Evolutionary conservation across 228 moss, liverwort and hornwort genomes (phyloP).

Genomic region (Sphagnum fallax): DNA sequence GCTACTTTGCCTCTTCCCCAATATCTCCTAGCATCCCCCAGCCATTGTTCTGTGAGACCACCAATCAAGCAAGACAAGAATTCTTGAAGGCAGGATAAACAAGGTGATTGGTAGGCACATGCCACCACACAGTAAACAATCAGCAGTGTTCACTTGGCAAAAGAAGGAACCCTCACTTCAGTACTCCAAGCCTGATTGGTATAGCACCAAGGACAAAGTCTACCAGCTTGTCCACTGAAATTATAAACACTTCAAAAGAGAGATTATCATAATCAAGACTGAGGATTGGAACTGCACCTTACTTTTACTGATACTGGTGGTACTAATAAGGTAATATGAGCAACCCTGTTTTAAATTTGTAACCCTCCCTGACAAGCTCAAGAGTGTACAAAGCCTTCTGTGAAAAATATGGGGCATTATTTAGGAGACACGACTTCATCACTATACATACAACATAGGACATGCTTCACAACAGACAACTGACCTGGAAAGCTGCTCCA

Average conservation of each 20-base stretch:
- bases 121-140: background rate
- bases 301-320: background rate
- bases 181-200: conserved; percentile 9
- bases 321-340: conserved; percentile 7
- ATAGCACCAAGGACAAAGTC: conserved; percentile 4
- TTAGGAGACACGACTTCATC: conserved; percentile 22
- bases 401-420: conserved; percentile 15
- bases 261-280: conserved; percentile 1
- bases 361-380: background rate
- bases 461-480: conserved; percentile 17
- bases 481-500: conserved; percentile 7
- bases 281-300: conserved; percentile 7
- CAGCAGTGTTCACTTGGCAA: conserved; percentile 4
- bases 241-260: conserved; percentile 8
- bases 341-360: conserved; percentile 2
- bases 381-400: background rate
- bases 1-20: too few species aligned
- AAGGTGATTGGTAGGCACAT: too few species aligned
- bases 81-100: too few species aligned
- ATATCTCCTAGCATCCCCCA: too few species aligned
- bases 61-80: too few species aligned
- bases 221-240: conserved; percentile 5
- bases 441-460: background rate
- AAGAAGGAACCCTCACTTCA: conserved; percentile 6
- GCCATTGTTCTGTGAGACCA: too few species aligned